Percentiles rank a stretch among this genome's conserved stretches.
Evolutionary conservation across 2,329 filamentous ascomycete species (phyloP).

Genomic region (Hypomyces perniciosus): DNA sequence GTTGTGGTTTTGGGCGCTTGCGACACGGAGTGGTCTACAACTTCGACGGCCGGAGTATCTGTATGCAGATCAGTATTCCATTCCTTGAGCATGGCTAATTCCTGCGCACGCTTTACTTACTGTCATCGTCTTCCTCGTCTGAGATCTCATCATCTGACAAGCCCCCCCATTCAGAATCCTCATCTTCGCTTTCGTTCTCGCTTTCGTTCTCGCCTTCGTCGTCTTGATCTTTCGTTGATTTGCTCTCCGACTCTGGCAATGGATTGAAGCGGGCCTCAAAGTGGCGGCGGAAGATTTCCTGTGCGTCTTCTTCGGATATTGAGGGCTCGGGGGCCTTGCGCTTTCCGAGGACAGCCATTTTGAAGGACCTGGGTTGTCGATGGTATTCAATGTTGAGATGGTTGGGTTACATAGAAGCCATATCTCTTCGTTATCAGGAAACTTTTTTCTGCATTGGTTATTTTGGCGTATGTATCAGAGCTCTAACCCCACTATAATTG

Average conservation of each 20-base stretch:
- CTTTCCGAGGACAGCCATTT: constrained; percentile 45
- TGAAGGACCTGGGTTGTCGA: background rate
- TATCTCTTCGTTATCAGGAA: too few relatives aligned
- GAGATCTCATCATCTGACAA: constrained; percentile 24
- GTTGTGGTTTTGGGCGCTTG: constrained; percentile 31
- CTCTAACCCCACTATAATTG: too few relatives aligned
- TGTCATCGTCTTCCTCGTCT: constrained; percentile 19
- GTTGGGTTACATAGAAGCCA: background rate
- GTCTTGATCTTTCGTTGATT: constrained; percentile 24
- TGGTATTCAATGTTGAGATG: background rate
- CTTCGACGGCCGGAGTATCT: constrained; percentile 41
- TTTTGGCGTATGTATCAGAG: too few relatives aligned
- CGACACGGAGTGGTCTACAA: constrained; percentile 53
- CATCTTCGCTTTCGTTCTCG: constrained; percentile 19
- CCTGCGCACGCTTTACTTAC: background rate
- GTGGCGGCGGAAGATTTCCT: constrained; percentile 72
- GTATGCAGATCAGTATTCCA: constrained; percentile 6
- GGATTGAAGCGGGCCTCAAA: constrained; percentile 88
- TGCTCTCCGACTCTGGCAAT: constrained; percentile 38
- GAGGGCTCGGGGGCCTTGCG: constrained; percentile 35
- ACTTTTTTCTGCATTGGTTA: too few relatives aligned
- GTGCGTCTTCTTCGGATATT: constrained; percentile 47
- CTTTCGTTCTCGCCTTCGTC: constrained; percentile 32
- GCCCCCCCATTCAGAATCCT: constrained; percentile 23
- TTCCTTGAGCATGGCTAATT: background rate